Base-by-base conservation (phyloP, 2,329 filamentous ascomycete species). In the Colletotrichum cereale region DNA sequence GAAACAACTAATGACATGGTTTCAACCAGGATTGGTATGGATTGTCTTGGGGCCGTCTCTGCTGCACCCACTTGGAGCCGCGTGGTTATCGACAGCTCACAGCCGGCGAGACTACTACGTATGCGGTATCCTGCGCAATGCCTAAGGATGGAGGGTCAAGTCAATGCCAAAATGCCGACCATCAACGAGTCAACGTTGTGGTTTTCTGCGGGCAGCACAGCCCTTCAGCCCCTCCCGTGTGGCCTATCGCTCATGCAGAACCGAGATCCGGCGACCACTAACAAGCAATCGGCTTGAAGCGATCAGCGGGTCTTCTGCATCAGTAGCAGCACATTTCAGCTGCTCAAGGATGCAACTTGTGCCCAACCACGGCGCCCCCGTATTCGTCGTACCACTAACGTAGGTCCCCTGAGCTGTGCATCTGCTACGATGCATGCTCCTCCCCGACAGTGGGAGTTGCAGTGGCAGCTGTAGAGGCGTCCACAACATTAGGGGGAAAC, bases 281-380 rank as follows among this genome's bases (percentile, higher is more conserved):
- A 66, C 55, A 57, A 62, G 55, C 70, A 69, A 56, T 61, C 70
- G 66, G 55, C 61, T 66, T 62, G 26, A 70, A 66, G 60, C 53
- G 70, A 66, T 72, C 70, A 72, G 70, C 66, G 66, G 70, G 66
- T 61, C 70, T 57, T 62, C 52, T 71, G 70, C 70, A 31, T 56
- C n/a, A 55, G 58, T 65, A 61, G 65, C 66, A 71, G 70, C 52
- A 56, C 61, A 60, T 71, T 72, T 72, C 70, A 72, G 70, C 70
- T 72, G 70, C 61, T 61, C 70, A 71, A 60, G 70, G 70, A 56
- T 66, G 60, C 21, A 60, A 67, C 44, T 24, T 38, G 62, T 44
- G 36, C 36, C 53, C 68, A 63, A 63, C 65, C 65, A 71, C 58
- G 65, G 68, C 16, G 21, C 36, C 44, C 44, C 65, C 58, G 58